Evolutionary conservation across 1,284 basidiomycete genomes (phyloP), one percentile per base, ranked within the genome.

Genomic region (Heterobasidion irregulare): DNA sequence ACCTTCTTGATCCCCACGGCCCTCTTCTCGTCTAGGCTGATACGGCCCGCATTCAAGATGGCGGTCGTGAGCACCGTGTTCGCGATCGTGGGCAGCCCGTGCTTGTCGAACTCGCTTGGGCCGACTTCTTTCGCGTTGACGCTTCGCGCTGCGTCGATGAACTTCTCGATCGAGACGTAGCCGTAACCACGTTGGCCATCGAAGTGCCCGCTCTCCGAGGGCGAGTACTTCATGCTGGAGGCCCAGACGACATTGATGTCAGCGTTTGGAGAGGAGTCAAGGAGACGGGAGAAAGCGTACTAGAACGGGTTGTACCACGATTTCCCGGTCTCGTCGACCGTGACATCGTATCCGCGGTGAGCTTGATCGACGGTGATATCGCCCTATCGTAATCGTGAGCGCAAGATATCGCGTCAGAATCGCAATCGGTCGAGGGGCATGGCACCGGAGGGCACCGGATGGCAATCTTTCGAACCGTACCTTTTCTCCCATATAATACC

Each of bases 401-500:
- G 15, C 32, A 38, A 36, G 15, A 35, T 2, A n/a, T 41, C 38
- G 38, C 38, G 38, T 41, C 38, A 41, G 38, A 41, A n/a, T 41
- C 38, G n/a, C 38, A 10, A 41, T 12, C 38, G 38, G 8, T 7
- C 35, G 32, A 34, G 9, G 12, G 32, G 51, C 41, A 52, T 12
- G 15, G 18, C 38, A 19, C 12, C 18, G 51, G 15, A 52, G 5
- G 15, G 18, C 38, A 19, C 12, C 18, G 51, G 15, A n/a, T 5
- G 26, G 47, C 32, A 55, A 54, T 41, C n/a, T 33, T 43, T 38
- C 53, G 19, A 19, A 33, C 51, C 18, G 47, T 56, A 84, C 90
- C 79, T 91, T 93, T 72, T 90, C 86, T 44, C 80, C 92, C 89
- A 94, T 92, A 72, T 94, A 94, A 71, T 94, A 94, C 89, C 92